Conservation (phyloP, 352 stramenopile genomes). For the Albugo laibachii region DNA sequence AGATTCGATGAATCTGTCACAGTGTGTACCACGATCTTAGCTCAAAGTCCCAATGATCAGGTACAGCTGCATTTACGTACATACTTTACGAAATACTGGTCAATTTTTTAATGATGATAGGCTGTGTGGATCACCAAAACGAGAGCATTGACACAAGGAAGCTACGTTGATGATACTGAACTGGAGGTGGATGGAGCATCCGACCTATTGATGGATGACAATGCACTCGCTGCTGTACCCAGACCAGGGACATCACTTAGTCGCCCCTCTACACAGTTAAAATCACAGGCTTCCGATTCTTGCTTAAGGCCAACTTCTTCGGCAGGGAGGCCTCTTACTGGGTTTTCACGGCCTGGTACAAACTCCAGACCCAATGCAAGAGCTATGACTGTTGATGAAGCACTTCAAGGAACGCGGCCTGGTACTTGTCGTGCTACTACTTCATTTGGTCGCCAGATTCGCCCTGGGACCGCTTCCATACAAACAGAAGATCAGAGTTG, state of each 20-base stretch:
- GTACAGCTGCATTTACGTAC: slow-evolving; percentile 6
- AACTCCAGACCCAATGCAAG: slow-evolving; percentile 38
- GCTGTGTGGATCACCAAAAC: slow-evolving; percentile 83
- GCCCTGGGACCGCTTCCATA: slow-evolving; percentile 84
- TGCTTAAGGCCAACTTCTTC: slow-evolving; percentile 75
- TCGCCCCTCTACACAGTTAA: slow-evolving; percentile 38
- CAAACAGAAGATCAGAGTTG: slow-evolving; percentile 25
- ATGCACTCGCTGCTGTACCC: slow-evolving; percentile 77
- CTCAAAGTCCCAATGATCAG: slow-evolving; percentile 74
- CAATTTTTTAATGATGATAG: slow-evolving; percentile 9
- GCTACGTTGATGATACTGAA: slow-evolving; percentile 85
- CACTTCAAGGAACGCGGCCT: slow-evolving; percentile 45
- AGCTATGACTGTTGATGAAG: slow-evolving; percentile 57
- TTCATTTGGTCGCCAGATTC: slow-evolving; percentile 76
- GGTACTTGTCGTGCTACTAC: slow-evolving; percentile 76
- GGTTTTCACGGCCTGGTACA: slow-evolving; percentile 72
- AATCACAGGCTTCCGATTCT: slow-evolving; percentile 19
- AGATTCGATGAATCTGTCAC: slow-evolving; percentile 66
- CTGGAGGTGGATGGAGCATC: slow-evolving; percentile 80
- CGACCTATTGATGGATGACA: slow-evolving; percentile 85
- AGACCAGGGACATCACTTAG: slow-evolving; percentile 79
- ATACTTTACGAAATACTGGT: slow-evolving; percentile 1
- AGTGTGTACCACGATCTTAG: slow-evolving; percentile 68
- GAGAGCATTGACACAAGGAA: slow-evolving; percentile 71
- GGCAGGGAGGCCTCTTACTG: slow-evolving; percentile 61